Conservation (phyloP, 2,329 filamentous ascomycete genomes). For the Sporothrix mexicana region DNA sequence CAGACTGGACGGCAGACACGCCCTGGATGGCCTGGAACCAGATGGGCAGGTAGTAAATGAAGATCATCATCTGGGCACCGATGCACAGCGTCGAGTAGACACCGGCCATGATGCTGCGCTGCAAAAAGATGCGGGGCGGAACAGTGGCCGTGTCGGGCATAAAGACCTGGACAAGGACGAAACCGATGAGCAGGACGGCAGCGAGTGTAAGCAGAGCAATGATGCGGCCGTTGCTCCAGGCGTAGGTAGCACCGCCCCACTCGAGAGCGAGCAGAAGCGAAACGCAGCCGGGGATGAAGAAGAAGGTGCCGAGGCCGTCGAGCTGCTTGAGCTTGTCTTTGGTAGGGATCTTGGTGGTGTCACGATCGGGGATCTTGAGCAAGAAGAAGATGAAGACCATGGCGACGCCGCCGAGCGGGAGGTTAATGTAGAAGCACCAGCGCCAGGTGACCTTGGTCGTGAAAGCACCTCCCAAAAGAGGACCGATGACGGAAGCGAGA, state of each 20-base stretch:
- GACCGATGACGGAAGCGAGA: conserved; percentile 47
- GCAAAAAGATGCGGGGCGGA: conserved; percentile 47
- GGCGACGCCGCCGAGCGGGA: conserved; percentile 47
- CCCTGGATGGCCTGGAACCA: conserved; percentile 56
- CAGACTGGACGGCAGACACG: conserved; percentile 48
- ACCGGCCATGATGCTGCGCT: conserved; percentile 39
- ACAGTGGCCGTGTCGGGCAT: conserved; percentile 46
- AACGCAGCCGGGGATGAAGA: conserved; percentile 44
- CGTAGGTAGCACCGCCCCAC: conserved; percentile 49
- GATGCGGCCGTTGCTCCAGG: conserved; percentile 45
- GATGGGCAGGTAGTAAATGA: conserved; percentile 38
- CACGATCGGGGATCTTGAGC: conserved; percentile 41
- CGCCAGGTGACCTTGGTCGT: conserved; percentile 47
- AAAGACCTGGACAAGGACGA: conserved; percentile 45
- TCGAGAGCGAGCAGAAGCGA: conserved; percentile 54
- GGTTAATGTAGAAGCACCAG: conserved; percentile 51
- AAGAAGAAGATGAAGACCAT: conserved; percentile 43
- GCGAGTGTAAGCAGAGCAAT: conserved; percentile 44
- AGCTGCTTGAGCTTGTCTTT: conserved; percentile 49
- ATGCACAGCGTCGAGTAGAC: conserved; percentile 17
- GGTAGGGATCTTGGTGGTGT: conserved; percentile 16
- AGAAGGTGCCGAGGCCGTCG: conserved; percentile 38
- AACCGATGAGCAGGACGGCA: conserved; percentile 41
- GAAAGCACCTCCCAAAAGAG: conserved; percentile 49
- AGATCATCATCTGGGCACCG: conserved; percentile 28